A percentile compares a stretch with the other conserved stretches of the same genome.
These are phyloP conservation scores for Talaromyces proteolyticus DNA, from an alignment of 495 filamentous ascomycete species.

Conservation along the genomic window DNA sequence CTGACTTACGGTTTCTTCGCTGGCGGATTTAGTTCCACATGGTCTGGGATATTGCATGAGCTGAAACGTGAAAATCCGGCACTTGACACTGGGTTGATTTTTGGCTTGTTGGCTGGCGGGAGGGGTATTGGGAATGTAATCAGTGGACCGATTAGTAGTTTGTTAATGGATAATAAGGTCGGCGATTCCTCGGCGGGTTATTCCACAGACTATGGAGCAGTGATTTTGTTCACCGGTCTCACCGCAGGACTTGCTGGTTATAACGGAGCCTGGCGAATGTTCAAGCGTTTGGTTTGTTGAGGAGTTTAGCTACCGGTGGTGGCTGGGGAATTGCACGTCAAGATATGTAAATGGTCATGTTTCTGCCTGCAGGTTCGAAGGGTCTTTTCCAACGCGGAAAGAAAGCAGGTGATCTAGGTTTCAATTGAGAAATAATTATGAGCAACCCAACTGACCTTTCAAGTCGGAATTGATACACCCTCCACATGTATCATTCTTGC, in stretches of 20 bases:
- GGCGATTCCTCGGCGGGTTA: slow-evolving; percentile 16
- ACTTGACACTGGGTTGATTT: slow-evolving; percentile 53
- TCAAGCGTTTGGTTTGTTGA: not conserved
- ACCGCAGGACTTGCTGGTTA: slow-evolving; percentile 14
- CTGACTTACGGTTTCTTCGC: slow-evolving; percentile 67
- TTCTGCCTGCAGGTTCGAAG: too few species aligned
- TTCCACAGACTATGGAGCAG: slow-evolving; percentile 30
- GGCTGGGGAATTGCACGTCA: too few species aligned
- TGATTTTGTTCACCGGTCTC: slow-evolving; percentile 43
- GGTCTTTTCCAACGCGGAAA: too few species aligned
- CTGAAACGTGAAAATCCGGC: slow-evolving; percentile 39
- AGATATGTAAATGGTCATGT: too few species aligned
- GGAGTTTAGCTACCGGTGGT: not conserved
- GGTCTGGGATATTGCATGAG: slow-evolving; percentile 56
- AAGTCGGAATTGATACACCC: too few species aligned
- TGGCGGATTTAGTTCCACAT: slow-evolving; percentile 54
- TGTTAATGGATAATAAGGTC: slow-evolving; percentile 29
- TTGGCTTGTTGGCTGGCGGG: slow-evolving; percentile 56
- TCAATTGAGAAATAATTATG: too few species aligned
- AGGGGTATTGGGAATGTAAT: slow-evolving; percentile 62
- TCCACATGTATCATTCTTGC: too few species aligned
- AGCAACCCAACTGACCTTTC: too few species aligned
- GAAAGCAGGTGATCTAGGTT: too few species aligned
- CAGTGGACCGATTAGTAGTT: slow-evolving; percentile 55
- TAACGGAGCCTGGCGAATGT: not conserved